A percentile compares a stretch with the other conserved stretches of the same genome.
phyloP scores from a whole-genome alignment of 2,329 filamentous ascomycete species.

The Coniochaeta sp. region DNA sequence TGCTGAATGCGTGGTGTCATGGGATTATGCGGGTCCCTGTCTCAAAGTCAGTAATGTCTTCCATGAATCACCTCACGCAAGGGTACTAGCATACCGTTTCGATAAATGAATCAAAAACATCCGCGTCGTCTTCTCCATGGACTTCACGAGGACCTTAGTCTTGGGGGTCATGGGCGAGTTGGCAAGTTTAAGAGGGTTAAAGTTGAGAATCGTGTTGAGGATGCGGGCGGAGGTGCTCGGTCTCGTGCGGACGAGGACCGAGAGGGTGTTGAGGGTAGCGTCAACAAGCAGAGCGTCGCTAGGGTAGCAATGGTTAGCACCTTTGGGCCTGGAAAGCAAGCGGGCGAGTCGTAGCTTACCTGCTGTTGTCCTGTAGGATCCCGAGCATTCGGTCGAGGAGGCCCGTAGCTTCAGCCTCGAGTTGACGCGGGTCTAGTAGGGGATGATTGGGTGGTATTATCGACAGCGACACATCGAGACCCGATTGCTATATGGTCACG shows the following conservation, averaged over 20 bases:
- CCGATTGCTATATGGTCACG: conserved; percentile 45
- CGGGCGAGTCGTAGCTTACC: conserved; percentile 42
- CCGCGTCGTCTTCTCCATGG: conserved; percentile 89
- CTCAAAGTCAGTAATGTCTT: conserved; percentile 13
- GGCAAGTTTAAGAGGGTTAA: conserved; percentile 82
- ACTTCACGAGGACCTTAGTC: conserved; percentile 75
- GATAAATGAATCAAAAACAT: conserved; percentile 76
- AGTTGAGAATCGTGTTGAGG: conserved; percentile 75
- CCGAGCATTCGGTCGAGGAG: conserved; percentile 81
- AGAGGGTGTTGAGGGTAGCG: conserved; percentile 83
- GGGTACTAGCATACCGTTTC: conserved; percentile 52
- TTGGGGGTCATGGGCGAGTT: conserved; percentile 71
- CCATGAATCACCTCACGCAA: neutral
- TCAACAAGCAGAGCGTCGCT: conserved; percentile 87
- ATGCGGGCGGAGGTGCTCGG: conserved; percentile 80
- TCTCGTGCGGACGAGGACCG: conserved; percentile 73
- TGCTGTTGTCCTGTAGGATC: conserved; percentile 78
- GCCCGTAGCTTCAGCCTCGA: conserved; percentile 90
- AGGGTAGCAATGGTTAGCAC: conserved; percentile 11
- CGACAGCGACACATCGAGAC: conserved; percentile 78
- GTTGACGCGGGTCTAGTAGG: conserved; percentile 66
- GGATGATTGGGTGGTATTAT: conserved; percentile 80
- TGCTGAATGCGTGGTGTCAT: conserved; percentile 74
- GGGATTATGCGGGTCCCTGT: conserved; percentile 72
- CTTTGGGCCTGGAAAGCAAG: neutral